Evolutionary conservation across 192 early-diverging fungal genomes (phyloP), one percentile per base, ranked within the genome.

Genomic region (Podila clonocystis): DNA sequence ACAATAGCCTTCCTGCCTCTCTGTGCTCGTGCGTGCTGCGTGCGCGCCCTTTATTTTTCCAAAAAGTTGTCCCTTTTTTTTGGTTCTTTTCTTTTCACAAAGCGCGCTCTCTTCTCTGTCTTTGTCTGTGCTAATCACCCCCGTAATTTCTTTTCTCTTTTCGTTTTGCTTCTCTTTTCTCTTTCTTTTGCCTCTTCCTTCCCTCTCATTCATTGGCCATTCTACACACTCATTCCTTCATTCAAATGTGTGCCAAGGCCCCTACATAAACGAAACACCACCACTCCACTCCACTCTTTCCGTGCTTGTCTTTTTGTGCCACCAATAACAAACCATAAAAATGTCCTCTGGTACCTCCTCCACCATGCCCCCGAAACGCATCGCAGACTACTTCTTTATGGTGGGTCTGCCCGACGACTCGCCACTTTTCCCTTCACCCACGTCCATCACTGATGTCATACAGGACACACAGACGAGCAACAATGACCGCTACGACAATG

Each of bases 381-480:
- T 80, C 31, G 77, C 77, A 55, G 70, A 80, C 48, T 80, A 80
- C 62, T 80, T 80, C 62, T 80, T 73, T 48, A 80, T 80, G 28
- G 77, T 80, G 17, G 77, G 77, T 15, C 67, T 80, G 64, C 52
- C 61, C 28, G 77, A 80, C 67, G 62, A 80, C 59, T 58, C 63
- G 38, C 36, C 50, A 19, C 63, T 69, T 15, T 30, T 24, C 48
- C 61, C 73, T 61, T 33, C 58, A 15, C 24, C 52, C n/a, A 24
- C 52, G 2, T 9, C 24, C 52, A 24, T 4, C 19, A 24, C 52
- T 22, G 24, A n/a, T 17, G n/a, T 6, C 52, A 55, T 55, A 55
- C 65, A 31, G 7, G 41, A 45, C 8, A 15, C 41, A 45, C 41
- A 45, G 41, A 4, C 41, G 15, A 45, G 41, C 72, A 66, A 60